Evolutionary conservation across 306 rosid species (phyloP), one percentile per base, ranked within the genome.

Genomic region (Amphicarpaea edgeworthii): DNA sequence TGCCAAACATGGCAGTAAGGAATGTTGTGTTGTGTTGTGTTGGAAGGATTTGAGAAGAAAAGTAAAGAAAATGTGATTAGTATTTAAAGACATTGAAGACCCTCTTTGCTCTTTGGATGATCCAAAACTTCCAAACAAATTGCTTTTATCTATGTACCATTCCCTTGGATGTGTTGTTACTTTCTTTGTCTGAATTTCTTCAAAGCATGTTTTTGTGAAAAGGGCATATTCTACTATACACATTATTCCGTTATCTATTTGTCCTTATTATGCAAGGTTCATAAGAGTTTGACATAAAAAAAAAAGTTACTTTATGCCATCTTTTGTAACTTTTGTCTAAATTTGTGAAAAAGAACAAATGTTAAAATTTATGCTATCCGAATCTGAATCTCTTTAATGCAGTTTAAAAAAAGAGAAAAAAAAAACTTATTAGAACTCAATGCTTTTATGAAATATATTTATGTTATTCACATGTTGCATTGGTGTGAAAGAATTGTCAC

Each of bases 221-320:
- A 62, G 41, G 46, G 63, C 38, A 23, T 62, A 19, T 4, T 63
- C 53, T 34, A 47, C 63, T 1, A 10, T 53, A 40, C 5, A 65
- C 80, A 51, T 38, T 46, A 75, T 63, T 28, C 11, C 7, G 37
- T 67, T 67, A 43, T 43, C 23, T 62, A 58, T 62, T 61, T 75
- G 21, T 32, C 17, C 32, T 38, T 40, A 26, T 38, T 40, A 26
- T 53, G 67, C 55, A 65, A 76, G 57, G 24, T 53, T 63, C 23
- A 14, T 46, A 21, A 20, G 45, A 20, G 32, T 75, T 65, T 41
- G 17, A 40, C 66, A 53, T n/a, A n/a, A n/a, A 54, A 77, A 73
- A 54, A 77, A 73, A 66, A 34, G 81, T 77, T 54, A 42, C 75
- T 66, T 77, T 77, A 16, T 65, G 70, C 15, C 19, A 17, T 40